Base-by-base conservation (phyloP, 1,139 yeast genomes). In the Debaryomyces sp. region DNA sequence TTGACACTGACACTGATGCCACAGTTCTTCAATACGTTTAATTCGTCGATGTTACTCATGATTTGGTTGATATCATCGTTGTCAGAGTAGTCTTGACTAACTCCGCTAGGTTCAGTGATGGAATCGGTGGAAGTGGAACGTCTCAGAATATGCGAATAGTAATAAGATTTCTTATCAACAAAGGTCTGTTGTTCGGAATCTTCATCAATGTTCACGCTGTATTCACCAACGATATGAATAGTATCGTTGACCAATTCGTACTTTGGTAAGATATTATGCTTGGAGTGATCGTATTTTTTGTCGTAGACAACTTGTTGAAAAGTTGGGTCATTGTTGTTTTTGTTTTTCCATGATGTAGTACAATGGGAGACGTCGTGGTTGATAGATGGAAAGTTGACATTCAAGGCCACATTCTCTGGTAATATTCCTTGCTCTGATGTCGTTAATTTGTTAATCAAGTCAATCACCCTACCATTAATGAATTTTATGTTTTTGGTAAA, bases 361-460 rank as follows among this genome's bases (percentile, higher is more conserved):
- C 73, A 71, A 21, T 55, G 56, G 2, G 74, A 67, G 44, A 58
- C 53, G 6, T 55, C 59, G 45, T 65, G 62, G 53, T 67, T 67
- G 22, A 71, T 54, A 4, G 71, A 62, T n/a, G 76, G 77, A 47
- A 67, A 62, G 48, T 65, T 60, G 40, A 73, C 58, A 49, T 69
- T 67, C 26, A 66, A 53, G 3, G 48, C 34, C 4, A 42, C 23
- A 13, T 33, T 38, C 21, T 17, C 42, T 17, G 48, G 48, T 27
- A 42, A 24, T 10, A 32, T 27, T 5, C 12, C 35, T 12, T 22
- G n/a, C 6, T 15, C 21, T 7, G 27, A 29, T 6, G 26, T 17
- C 8, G 36, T 17, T 5, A 66, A 52, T 5, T 50, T 46, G n/a
- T 56, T 47, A 17, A 70, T 52, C 38, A 68, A 45, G 15, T 54